phyloP scores from a whole-genome alignment of 257 asterid genomes.

The Nicotiana obtusifolia region DNA sequence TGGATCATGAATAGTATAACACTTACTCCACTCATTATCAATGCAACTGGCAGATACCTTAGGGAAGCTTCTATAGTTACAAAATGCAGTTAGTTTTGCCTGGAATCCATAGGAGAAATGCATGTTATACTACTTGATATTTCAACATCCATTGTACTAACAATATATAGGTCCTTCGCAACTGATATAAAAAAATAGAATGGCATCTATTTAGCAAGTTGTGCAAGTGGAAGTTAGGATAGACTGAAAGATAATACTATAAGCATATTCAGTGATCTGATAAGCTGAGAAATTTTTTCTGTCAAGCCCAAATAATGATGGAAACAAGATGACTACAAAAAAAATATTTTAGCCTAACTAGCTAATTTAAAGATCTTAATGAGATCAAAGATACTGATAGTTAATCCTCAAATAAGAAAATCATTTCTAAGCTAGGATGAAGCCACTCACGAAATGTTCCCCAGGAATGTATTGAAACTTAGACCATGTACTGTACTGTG shows the following conservation, averaged over 20 bases:
- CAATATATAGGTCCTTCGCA: not conserved
- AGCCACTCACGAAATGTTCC: constrained; percentile 66
- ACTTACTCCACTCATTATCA: not conserved
- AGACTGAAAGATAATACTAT: not conserved
- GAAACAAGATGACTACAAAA: not conserved
- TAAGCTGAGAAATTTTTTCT: not conserved
- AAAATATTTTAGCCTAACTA: not conserved
- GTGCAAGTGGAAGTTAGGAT: not conserved
- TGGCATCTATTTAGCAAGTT: not conserved
- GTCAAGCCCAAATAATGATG: not conserved
- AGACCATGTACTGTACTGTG: constrained; percentile 76
- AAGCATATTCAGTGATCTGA: not conserved
- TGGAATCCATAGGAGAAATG: not conserved
- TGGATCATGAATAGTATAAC: not conserved
- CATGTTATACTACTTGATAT: not conserved
- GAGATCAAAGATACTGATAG: not conserved
- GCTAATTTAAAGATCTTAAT: not conserved
- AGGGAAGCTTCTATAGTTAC: not conserved
- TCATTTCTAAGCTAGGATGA: constrained; percentile 5
- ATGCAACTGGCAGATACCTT: not conserved
- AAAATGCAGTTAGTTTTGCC: not conserved
- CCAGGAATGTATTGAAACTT: constrained; percentile 86
- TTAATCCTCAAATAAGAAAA: not conserved
- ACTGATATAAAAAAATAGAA: not conserved
- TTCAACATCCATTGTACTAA: not conserved